Evolutionary conservation across 768 basidiomycete species (phyloP).

Genomic region (Calocera cornea): DNA sequence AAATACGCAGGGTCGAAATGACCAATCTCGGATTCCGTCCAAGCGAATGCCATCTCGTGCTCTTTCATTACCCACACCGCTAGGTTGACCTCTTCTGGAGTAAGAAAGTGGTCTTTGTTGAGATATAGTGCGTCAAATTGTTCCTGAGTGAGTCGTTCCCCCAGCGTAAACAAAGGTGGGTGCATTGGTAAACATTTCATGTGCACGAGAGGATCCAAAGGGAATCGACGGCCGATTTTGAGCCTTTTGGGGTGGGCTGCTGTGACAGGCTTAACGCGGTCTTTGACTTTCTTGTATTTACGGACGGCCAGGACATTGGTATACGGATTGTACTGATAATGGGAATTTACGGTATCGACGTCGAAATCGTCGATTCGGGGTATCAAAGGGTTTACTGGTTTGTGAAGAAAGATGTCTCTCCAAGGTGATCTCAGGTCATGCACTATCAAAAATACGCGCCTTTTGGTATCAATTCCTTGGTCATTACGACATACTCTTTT

Average conservation of each 20-base stretch:
- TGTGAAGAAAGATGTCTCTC: not conserved
- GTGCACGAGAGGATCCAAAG: conserved; percentile 19
- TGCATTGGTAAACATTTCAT: conserved; percentile 16
- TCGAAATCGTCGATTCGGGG: not conserved
- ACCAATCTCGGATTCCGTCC: conserved; percentile 8
- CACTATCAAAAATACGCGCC: not conserved
- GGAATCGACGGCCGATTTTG: conserved; percentile 20
- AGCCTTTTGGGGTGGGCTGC: conserved; percentile 18
- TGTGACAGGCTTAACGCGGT: conserved; percentile 20
- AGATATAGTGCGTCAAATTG: not conserved
- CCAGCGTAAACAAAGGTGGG: conserved; percentile 4
- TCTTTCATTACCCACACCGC: conserved; percentile 11
- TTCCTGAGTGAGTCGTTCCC: conserved; percentile 8
- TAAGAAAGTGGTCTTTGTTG: conserved; percentile 10
- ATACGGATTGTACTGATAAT: not conserved
- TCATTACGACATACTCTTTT: not conserved
- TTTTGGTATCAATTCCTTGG: not conserved
- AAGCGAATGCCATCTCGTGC: conserved; percentile 12
- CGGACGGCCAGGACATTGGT: not conserved
- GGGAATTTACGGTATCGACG: not conserved
- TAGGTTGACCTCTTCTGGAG: conserved; percentile 12
- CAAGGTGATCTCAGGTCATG: not conserved
- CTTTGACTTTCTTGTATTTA: conserved; percentile 25
- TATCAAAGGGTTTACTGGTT: not conserved
- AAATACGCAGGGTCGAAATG: conserved; percentile 8